Conservation (phyloP, 345 rosid genomes). For the Hibiscus trionum region DNA sequence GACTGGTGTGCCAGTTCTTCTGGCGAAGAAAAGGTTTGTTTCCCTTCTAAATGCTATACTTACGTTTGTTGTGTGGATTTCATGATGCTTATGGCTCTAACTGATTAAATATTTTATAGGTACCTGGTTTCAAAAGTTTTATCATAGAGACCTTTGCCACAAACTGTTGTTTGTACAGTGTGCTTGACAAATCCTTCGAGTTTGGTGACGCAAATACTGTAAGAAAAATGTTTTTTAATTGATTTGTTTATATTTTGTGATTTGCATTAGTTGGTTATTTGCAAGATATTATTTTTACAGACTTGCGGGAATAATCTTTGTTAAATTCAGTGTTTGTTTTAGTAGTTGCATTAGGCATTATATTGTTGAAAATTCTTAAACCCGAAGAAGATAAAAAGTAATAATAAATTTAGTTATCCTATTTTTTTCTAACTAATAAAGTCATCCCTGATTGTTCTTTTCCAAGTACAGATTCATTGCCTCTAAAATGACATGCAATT, state of each 20-base stretch:
- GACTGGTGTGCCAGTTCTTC: constrained; percentile 68
- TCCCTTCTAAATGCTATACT: background rate
- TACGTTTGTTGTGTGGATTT: background rate
- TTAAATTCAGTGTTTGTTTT: background rate
- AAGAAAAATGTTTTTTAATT: constrained; percentile 23
- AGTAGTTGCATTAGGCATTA: background rate
- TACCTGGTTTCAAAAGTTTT: constrained; percentile 75
- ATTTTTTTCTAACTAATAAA: background rate
- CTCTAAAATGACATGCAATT: too few relatives aligned
- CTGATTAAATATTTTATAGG: constrained; percentile 34
- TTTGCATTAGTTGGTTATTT: background rate
- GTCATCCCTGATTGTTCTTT: too few relatives aligned
- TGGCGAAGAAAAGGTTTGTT: constrained; percentile 59
- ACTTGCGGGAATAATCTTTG: too few relatives aligned
- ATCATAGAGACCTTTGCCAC: constrained; percentile 63
- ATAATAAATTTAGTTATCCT: background rate
- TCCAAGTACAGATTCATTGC: too few relatives aligned
- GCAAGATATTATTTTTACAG: too few relatives aligned
- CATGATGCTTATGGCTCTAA: constrained; percentile 1
- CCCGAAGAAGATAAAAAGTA: background rate
- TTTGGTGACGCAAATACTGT: constrained; percentile 86
- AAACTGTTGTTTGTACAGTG: constrained; percentile 79
- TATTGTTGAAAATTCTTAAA: background rate
- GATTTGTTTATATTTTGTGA: background rate
- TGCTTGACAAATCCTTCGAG: constrained; percentile 83